Conservation (phyloP, 1,284 basidiomycete species). For the Spongiforma sp. region DNA sequence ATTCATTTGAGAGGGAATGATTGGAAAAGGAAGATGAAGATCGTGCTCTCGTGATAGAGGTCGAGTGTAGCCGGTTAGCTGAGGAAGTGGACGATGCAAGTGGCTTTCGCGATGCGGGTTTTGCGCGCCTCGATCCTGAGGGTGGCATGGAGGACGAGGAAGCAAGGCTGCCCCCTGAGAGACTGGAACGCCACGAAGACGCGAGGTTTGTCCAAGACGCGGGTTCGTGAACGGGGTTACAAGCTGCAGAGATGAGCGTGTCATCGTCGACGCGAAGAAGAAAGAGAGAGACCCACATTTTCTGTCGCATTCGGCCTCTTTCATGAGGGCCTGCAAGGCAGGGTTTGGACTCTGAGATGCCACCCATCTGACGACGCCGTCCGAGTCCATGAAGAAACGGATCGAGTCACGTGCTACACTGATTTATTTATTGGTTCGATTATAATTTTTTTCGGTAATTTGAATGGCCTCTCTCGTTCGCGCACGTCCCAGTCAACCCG, state of each 20-base stretch:
- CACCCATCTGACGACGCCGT: constrained; percentile 29
- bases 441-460: too few relatives aligned
- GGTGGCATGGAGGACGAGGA: constrained; percentile 4
- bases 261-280: too few relatives aligned
- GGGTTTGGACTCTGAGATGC: constrained; percentile 33
- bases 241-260: too few relatives aligned
- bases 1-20: constrained; percentile 3
- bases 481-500: too few relatives aligned
- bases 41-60: constrained; percentile 18
- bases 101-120: constrained; percentile 18
- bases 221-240: too few relatives aligned
- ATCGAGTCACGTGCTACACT: neutral
- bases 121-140: constrained; percentile 9
- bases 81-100: constrained; percentile 29
- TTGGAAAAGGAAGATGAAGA: constrained; percentile 25
- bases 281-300: constrained; percentile 21
- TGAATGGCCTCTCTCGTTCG: constrained; percentile 39
- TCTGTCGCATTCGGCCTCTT: constrained; percentile 30
- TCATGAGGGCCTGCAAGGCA: constrained; percentile 30
- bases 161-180: too few relatives aligned
- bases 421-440: neutral
- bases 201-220: constrained; percentile 23
- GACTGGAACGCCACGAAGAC: too few relatives aligned
- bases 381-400: neutral
- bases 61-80: constrained; percentile 12